These are phyloP conservation scores for Pestalotiopsis sp. DNA, from an alignment of 2,329 filamentous ascomycete genomes.

Conservation along the genomic window DNA sequence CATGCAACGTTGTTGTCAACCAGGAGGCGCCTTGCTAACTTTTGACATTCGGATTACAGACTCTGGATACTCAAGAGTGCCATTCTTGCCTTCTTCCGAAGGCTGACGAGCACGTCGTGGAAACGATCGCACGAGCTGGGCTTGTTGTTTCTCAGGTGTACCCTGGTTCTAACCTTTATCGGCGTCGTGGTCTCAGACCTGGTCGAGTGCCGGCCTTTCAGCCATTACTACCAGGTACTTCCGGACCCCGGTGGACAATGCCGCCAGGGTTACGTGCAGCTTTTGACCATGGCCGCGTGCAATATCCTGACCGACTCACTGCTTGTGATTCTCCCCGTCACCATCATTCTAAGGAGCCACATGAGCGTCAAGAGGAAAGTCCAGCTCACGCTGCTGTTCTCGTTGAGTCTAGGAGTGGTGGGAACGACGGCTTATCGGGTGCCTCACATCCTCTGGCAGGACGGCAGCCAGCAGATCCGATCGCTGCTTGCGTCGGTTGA, in stretches of 20 bases:
- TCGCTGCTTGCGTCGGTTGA: constrained; percentile 89
- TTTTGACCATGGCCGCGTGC: constrained; percentile 85
- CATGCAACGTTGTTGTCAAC: not conserved
- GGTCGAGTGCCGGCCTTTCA: constrained; percentile 77
- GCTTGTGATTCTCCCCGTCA: constrained; percentile 84
- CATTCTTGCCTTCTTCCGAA: constrained; percentile 87
- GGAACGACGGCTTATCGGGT: constrained; percentile 79
- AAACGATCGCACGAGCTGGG: constrained; percentile 71
- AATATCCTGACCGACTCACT: constrained; percentile 89
- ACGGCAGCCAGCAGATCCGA: constrained; percentile 80
- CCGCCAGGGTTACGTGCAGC: constrained; percentile 81
- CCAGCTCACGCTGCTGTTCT: constrained; percentile 79
- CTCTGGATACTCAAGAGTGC: constrained; percentile 92
- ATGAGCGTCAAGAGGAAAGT: constrained; percentile 79
- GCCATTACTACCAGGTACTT: constrained; percentile 76
- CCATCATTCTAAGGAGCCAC: constrained; percentile 77
- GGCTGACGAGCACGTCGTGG: constrained; percentile 82
- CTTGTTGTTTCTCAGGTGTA: constrained; percentile 71
- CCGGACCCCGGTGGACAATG: constrained; percentile 85
- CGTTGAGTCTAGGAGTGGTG: constrained; percentile 78
- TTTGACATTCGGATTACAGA: constrained; percentile 42
- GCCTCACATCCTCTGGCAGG: constrained; percentile 69
- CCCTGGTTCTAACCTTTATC: constrained; percentile 75
- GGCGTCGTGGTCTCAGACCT: constrained; percentile 81
- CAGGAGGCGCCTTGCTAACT: too few relatives aligned